Evolutionary conservation across 805 yeast genomes (phyloP).

Genomic region (Priceomyces fermenticarens): DNA sequence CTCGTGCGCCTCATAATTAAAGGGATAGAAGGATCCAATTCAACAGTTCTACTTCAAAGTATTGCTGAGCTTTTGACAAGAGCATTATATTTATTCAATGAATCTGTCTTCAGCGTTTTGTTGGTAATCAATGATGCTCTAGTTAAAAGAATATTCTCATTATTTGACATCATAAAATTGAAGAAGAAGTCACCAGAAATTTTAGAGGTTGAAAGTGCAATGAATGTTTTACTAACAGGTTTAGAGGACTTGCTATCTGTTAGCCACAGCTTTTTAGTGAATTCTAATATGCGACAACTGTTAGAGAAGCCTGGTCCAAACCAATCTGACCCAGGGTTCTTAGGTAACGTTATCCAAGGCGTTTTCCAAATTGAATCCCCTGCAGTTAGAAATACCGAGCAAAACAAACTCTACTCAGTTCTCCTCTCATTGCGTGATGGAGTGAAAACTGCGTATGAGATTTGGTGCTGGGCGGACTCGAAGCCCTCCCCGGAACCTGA

Average conservation of each 20-base stretch:
- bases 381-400: slow-evolving; percentile 45
- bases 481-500: slow-evolving; percentile 12
- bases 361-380: slow-evolving; percentile 75
- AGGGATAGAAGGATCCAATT: slow-evolving; percentile 45
- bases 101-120: slow-evolving; percentile 54
- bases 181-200: slow-evolving; percentile 4
- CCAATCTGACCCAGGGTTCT: slow-evolving; percentile 46
- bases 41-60: slow-evolving; percentile 41
- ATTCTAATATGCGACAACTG: slow-evolving; percentile 24
- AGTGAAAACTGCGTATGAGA: slow-evolving; percentile 48
- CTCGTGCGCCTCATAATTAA: slow-evolving; percentile 45
- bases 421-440: slow-evolving; percentile 64
- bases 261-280: slow-evolving; percentile 53
- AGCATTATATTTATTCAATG: slow-evolving; percentile 49
- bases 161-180: slow-evolving; percentile 5
- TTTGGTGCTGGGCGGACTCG: slow-evolving; percentile 72
- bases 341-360: slow-evolving; percentile 71
- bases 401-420: slow-evolving; percentile 53
- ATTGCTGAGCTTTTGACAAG: slow-evolving; percentile 52
- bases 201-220: slow-evolving; percentile 39
- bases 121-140: slow-evolving; percentile 52
- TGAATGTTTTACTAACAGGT: slow-evolving; percentile 52
- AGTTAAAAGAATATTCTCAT: slow-evolving; percentile 33
- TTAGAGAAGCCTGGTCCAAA: slow-evolving; percentile 10
- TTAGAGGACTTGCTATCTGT: slow-evolving; percentile 62